These are phyloP conservation scores for Lyophyllum atratum DNA, from an alignment of 768 basidiomycete species.

Conservation along the genomic window DNA sequence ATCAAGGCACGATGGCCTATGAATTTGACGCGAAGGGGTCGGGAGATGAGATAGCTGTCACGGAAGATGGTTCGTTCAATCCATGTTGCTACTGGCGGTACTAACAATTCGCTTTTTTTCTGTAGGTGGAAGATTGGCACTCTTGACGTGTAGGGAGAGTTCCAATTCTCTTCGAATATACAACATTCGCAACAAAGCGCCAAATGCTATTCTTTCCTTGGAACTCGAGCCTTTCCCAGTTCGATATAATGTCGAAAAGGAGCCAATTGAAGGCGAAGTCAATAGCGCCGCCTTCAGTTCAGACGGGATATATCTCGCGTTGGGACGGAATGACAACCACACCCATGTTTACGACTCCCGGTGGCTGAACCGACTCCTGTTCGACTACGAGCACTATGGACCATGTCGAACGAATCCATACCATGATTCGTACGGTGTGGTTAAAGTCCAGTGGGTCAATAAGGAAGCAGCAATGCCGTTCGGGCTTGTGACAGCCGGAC, in stretches of 20 bases:
- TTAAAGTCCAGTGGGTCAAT: constrained; percentile 55
- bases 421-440: constrained; percentile 46
- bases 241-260: constrained; percentile 35
- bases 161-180: constrained; percentile 49
- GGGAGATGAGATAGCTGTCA: constrained; percentile 54
- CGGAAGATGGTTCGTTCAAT: constrained; percentile 40
- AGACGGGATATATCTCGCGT: constrained; percentile 60
- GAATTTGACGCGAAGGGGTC: constrained; percentile 48
- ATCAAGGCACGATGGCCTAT: constrained; percentile 22
- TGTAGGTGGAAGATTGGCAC: constrained; percentile 32
- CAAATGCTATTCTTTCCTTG: constrained; percentile 27
- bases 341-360: constrained; percentile 67
- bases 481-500: constrained; percentile 62
- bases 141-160: constrained; percentile 29
- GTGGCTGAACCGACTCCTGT: constrained; percentile 46
- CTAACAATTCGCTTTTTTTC: not conserved
- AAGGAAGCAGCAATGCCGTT: constrained; percentile 31
- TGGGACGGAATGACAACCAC: constrained; percentile 60
- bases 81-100: not conserved
- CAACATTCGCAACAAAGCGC: constrained; percentile 42
- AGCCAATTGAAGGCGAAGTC: constrained; percentile 46
- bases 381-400: constrained; percentile 47
- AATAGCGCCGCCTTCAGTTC: constrained; percentile 56
- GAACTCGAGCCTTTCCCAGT: constrained; percentile 37
- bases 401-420: constrained; percentile 32